A percentile compares a stretch with the other conserved stretches of the same genome.
Conservation (phyloP, 768 basidiomycete species). For the Leucogyrophana mollusca region DNA sequence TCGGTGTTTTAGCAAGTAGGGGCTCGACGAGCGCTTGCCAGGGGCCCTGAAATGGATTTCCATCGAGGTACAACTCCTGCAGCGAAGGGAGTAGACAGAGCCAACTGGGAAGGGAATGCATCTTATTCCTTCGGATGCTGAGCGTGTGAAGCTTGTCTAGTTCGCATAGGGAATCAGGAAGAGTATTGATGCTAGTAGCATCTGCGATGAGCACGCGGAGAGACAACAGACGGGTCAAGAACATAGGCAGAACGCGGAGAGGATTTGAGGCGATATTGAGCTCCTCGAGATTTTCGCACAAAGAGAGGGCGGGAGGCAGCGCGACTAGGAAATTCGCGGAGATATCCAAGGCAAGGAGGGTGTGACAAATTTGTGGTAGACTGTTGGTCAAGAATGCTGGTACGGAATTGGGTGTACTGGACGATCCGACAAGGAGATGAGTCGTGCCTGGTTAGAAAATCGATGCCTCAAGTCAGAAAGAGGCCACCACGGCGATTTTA, state of each 20-base stretch:
- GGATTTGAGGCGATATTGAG: conserved; percentile 92
- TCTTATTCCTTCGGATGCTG: conserved; percentile 84
- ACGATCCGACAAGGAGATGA: conserved; percentile 87
- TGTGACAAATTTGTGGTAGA: conserved; percentile 70
- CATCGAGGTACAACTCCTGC: conserved; percentile 89
- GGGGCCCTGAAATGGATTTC: conserved; percentile 92
- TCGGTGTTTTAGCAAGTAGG: conserved; percentile 62
- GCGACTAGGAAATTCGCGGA: conserved; percentile 84
- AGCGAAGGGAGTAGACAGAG: conserved; percentile 82
- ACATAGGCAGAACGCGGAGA: conserved; percentile 86
- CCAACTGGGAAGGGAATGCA: conserved; percentile 92
- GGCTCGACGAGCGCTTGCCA: conserved; percentile 91
- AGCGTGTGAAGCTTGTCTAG: conserved; percentile 85
- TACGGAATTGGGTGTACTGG: conserved; percentile 72
- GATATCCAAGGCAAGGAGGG: conserved; percentile 90
- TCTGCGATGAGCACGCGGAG: conserved; percentile 93
- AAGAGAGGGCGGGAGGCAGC: conserved; percentile 79
- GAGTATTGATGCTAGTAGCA: conserved; percentile 72
- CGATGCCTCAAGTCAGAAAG: conserved; percentile 3
- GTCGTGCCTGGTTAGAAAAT: conserved; percentile 68
- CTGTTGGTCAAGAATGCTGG: conserved; percentile 68
- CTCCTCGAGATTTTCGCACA: conserved; percentile 84
- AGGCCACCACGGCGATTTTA: background rate
- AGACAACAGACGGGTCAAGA: conserved; percentile 71
- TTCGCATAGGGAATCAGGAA: conserved; percentile 72